phyloP scores from a whole-genome alignment of 1,139 yeast species.

The Candida gigantensis region DNA sequence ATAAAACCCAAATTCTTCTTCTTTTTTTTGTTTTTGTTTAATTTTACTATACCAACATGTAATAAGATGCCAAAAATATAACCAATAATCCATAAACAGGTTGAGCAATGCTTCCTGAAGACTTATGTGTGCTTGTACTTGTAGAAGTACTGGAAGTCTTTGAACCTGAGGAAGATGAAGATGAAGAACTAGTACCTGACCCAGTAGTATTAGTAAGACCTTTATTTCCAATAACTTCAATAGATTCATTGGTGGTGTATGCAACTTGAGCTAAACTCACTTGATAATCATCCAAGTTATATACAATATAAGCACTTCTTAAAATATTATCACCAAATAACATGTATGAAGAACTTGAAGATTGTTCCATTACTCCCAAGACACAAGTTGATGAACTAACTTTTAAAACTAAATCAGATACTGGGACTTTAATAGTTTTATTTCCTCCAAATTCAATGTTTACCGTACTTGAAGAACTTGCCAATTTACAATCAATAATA shows the following conservation, averaged over 20 bases:
- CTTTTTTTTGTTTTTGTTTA: no score
- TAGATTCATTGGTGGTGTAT: slow-evolving; percentile 20
- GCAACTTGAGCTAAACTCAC: slow-evolving; percentile 69
- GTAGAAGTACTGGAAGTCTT: neutral
- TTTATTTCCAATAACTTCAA: slow-evolving; percentile 5
- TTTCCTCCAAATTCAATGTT: slow-evolving; percentile 41
- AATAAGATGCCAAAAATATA: neutral
- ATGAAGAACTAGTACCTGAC: slow-evolving; percentile 3
- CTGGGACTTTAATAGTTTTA: slow-evolving; percentile 36
- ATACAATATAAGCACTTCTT: slow-evolving; percentile 74
- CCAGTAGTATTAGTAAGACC: slow-evolving; percentile 4
- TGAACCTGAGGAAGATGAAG: neutral
- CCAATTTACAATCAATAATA: slow-evolving; percentile 19
- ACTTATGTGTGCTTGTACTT: neutral
- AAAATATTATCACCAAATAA: slow-evolving; percentile 74
- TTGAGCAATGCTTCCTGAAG: neutral
- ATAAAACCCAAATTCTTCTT: neutral
- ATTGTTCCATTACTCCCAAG: slow-evolving; percentile 32
- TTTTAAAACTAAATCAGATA: slow-evolving; percentile 25
- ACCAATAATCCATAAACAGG: neutral
- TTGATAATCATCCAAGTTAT: slow-evolving; percentile 66
- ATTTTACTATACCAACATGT: slow-evolving; percentile 1
- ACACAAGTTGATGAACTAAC: slow-evolving; percentile 23
- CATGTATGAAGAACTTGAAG: slow-evolving; percentile 19
- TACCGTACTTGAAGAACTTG: slow-evolving; percentile 15